Conservation (phyloP, 2,329 filamentous ascomycete species). For the Apiospora kogelbergensis region DNA sequence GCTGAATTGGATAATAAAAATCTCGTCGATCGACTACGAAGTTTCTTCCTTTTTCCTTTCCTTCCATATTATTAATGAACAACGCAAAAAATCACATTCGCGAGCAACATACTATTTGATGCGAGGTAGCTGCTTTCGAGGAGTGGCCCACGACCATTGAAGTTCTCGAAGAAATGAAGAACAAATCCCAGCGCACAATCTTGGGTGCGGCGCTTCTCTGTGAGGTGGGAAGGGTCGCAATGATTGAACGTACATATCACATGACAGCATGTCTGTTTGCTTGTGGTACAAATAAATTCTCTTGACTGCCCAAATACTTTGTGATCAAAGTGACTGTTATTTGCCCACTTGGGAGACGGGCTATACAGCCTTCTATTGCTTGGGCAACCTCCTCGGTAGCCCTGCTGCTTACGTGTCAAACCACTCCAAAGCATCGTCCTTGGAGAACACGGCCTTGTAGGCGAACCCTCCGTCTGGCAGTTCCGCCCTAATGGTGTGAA, state of each 20-base stretch:
- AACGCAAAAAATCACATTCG: conserved; percentile 51
- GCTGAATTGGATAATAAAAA: conserved; percentile 7
- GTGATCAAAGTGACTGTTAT: not conserved
- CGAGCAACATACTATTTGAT: conserved; percentile 41
- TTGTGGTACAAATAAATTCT: no score
- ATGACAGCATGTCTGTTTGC: not conserved
- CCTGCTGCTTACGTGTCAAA: conserved; percentile 44
- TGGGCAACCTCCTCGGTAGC: not conserved
- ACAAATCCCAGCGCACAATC: conserved; percentile 52
- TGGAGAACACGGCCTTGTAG: conserved; percentile 46
- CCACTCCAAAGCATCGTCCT: conserved; percentile 51
- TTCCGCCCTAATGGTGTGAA: conserved; percentile 47
- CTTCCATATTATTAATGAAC: conserved; percentile 40
- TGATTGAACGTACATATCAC: conserved; percentile 56
- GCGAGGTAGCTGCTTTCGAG: conserved; percentile 42
- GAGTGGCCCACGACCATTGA: conserved; percentile 49
- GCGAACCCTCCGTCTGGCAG: conserved; percentile 40
- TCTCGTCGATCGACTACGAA: not conserved
- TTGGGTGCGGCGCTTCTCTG: conserved; percentile 58
- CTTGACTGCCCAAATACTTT: not conserved
- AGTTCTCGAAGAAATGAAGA: conserved; percentile 52
- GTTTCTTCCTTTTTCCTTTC: conserved; percentile 25
- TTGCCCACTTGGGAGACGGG: not conserved
- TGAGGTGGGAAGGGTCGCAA: conserved; percentile 56
- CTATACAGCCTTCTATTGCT: not conserved